These are phyloP conservation scores for Pyrenophora tritici-repentis DNA, from an alignment of 2,329 filamentous ascomycete genomes.

Conservation along the genomic window DNA sequence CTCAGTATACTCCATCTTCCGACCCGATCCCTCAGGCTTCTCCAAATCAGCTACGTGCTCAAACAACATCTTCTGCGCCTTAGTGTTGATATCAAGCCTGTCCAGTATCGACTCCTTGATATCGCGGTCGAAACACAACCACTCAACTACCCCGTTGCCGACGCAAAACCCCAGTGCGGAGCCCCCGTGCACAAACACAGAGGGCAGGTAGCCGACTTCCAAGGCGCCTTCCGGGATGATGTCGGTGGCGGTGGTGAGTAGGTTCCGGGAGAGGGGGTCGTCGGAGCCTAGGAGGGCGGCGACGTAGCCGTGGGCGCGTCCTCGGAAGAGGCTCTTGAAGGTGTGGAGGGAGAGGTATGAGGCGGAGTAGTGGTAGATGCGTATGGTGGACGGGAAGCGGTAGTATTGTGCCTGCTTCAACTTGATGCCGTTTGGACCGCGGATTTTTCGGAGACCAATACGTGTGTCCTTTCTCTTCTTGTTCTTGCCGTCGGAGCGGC, in stretches of 20 bases:
- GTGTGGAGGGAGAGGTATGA: slow-evolving; percentile 5
- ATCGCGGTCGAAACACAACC: slow-evolving; percentile 26
- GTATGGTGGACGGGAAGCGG: slow-evolving; percentile 19
- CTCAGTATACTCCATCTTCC: slow-evolving; percentile 19
- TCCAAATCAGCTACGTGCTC: slow-evolving; percentile 23
- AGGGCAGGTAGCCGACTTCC: slow-evolving; percentile 27
- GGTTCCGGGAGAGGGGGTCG: neutral
- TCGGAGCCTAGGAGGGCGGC: slow-evolving; percentile 18
- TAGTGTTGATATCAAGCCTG: neutral
- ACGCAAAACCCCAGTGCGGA: slow-evolving; percentile 30
- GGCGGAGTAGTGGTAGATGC: slow-evolving; percentile 28
- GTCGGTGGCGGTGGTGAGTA: slow-evolving; percentile 17
- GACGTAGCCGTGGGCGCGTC: slow-evolving; percentile 15
- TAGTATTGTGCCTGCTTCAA: slow-evolving; percentile 18
- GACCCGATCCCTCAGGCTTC: slow-evolving; percentile 9
- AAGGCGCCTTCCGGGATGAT: slow-evolving; percentile 18
- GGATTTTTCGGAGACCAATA: neutral
- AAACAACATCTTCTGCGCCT: slow-evolving; percentile 15
- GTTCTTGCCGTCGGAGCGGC: neutral
- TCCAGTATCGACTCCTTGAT: slow-evolving; percentile 10
- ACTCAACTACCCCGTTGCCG: slow-evolving; percentile 18
- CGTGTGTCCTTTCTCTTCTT: neutral
- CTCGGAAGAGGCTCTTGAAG: slow-evolving; percentile 7
- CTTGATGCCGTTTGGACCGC: neutral
- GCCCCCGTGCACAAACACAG: slow-evolving; percentile 21